These are phyloP conservation scores for Nakazawaea ishiwadae DNA, from an alignment of 805 yeast species.

Conservation along the genomic window DNA sequence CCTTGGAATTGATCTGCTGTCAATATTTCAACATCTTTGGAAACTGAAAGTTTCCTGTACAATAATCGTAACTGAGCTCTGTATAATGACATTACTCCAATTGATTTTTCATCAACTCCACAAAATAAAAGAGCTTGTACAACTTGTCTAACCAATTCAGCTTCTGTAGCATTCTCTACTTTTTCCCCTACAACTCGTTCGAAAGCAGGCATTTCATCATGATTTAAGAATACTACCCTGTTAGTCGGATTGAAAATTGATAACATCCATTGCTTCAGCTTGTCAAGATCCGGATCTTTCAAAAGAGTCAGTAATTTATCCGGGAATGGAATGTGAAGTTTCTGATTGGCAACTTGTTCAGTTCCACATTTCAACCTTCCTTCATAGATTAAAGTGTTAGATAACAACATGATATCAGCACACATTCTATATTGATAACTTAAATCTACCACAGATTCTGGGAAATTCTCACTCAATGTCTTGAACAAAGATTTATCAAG, in stretches of 20 bases:
- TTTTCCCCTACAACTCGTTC: conserved; percentile 62
- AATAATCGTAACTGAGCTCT: conserved; percentile 69
- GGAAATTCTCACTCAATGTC: conserved; percentile 65
- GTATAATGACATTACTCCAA: conserved; percentile 90
- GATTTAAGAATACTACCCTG: conserved; percentile 74
- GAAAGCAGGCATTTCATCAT: conserved; percentile 58
- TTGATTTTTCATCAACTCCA: conserved; percentile 55
- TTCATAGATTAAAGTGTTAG: conserved; percentile 75
- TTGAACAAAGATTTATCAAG: conserved; percentile 75
- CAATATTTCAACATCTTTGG: conserved; percentile 60
- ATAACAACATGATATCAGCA: conserved; percentile 75
- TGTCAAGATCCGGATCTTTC: conserved; percentile 1
- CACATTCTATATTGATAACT: conserved; percentile 92
- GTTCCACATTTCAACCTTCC: conserved; percentile 76
- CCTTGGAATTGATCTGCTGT: conserved; percentile 98
- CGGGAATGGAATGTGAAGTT: conserved; percentile 43
- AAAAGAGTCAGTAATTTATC: conserved; percentile 18
- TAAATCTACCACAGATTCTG: conserved; percentile 70
- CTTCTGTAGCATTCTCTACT: conserved; percentile 71
- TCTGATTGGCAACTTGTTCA: conserved; percentile 54
- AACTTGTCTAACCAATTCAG: conserved; percentile 54
- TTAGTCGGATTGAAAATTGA: conserved; percentile 47
- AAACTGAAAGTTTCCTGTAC: conserved; percentile 21
- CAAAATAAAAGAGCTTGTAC: conserved; percentile 51
- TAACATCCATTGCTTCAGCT: conserved; percentile 47